Evolutionary conservation across 106 monocot species (phyloP).

Genomic region (Dioscorea dumetorum): DNA sequence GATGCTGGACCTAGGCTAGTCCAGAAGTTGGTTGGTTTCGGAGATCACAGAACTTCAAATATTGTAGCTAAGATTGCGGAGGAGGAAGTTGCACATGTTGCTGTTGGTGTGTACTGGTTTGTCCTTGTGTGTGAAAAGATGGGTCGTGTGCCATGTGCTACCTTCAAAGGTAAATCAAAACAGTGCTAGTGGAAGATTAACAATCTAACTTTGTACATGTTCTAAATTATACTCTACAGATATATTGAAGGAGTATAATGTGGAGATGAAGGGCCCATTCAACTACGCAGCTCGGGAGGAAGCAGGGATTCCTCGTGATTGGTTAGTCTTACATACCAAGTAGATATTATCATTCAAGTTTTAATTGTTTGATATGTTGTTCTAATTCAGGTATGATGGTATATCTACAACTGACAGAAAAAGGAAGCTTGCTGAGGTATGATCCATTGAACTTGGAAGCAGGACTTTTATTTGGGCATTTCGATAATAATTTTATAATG

Average conservation of each 20-base stretch:
- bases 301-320: conserved; percentile 92
- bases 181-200: not conserved
- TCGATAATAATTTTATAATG: not conserved
- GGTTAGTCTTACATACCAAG: conserved; percentile 23
- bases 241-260: conserved; percentile 60
- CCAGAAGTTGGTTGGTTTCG: conserved; percentile 75
- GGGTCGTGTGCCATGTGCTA: conserved; percentile 44
- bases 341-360: not conserved
- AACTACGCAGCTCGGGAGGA: conserved; percentile 85
- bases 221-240: conserved; percentile 22
- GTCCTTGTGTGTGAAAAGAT: conserved; percentile 59
- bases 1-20: conserved; percentile 94
- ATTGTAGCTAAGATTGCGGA: conserved; percentile 87
- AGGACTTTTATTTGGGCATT: not conserved
- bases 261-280: conserved; percentile 90
- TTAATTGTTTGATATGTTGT: not conserved
- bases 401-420: conserved; percentile 4
- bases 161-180: conserved; percentile 53
- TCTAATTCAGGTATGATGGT: conserved; percentile 56
- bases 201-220: not conserved
- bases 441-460: not conserved
- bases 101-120: conserved; percentile 86
- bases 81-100: conserved; percentile 97
- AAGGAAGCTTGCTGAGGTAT: conserved; percentile 65
- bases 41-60: conserved; percentile 71